Conservation (phyloP, 1,284 basidiomycete genomes). For the Austroboletus rostrupii region DNA sequence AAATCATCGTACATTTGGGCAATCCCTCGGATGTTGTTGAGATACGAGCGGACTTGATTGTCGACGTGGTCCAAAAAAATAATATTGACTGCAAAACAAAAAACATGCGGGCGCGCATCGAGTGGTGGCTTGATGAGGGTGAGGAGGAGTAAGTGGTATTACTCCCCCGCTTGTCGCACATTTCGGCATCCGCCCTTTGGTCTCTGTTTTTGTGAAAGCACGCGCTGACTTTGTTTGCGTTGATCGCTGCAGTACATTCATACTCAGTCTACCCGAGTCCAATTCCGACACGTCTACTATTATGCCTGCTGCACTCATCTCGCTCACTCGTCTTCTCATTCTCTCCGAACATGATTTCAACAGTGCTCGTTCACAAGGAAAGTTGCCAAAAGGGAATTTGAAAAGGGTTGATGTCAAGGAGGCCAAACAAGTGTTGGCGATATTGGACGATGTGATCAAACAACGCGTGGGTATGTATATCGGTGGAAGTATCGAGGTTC, state of each 20-base stretch:
- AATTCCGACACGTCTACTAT: slow-evolving; percentile 38
- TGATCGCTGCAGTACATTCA: slow-evolving; percentile 14
- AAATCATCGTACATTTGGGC: slow-evolving; percentile 27
- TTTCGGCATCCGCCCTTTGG: background rate
- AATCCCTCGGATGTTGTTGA: slow-evolving; percentile 91
- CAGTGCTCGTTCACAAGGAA: slow-evolving; percentile 62
- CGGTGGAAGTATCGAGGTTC: slow-evolving; percentile 23
- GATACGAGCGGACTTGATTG: slow-evolving; percentile 74
- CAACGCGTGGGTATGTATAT: slow-evolving; percentile 52
- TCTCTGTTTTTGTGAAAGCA: background rate
- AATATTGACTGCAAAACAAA: slow-evolving; percentile 13
- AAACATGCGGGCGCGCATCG: slow-evolving; percentile 55
- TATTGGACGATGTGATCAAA: slow-evolving; percentile 48
- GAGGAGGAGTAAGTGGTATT: slow-evolving; percentile 76
- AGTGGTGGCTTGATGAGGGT: slow-evolving; percentile 89
- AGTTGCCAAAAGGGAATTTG: slow-evolving; percentile 70
- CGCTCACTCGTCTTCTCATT: slow-evolving; percentile 69
- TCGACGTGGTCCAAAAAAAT: slow-evolving; percentile 42
- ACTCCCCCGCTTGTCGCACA: slow-evolving; percentile 11
- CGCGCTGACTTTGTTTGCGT: slow-evolving; percentile 5
- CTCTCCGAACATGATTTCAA: slow-evolving; percentile 62
- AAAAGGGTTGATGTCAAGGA: slow-evolving; percentile 24
- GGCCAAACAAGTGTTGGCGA: slow-evolving; percentile 44
- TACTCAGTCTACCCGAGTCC: slow-evolving; percentile 11
- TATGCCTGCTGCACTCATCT: slow-evolving; percentile 59